Conservation (phyloP, 805 yeast genomes). For the Phaffomyces thermotolerans region DNA sequence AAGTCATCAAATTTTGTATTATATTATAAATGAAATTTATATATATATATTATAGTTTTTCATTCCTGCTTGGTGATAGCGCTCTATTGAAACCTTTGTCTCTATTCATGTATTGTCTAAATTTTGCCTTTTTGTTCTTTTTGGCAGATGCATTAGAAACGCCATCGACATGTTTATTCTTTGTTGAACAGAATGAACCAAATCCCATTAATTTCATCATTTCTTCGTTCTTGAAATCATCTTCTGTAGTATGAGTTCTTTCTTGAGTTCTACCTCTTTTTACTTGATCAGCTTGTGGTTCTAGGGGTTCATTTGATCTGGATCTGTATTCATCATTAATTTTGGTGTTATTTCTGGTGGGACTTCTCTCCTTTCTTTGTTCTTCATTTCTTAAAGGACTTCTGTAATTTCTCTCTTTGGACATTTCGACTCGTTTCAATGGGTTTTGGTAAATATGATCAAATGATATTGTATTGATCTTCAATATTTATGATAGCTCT, state of each 20-base stretch:
- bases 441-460: too few relatives aligned
- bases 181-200: slow-evolving; percentile 46
- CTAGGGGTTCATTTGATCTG: slow-evolving; percentile 4
- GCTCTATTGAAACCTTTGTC: slow-evolving; percentile 49
- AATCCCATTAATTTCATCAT: slow-evolving; percentile 52
- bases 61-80: slow-evolving; percentile 38
- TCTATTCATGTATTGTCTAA: slow-evolving; percentile 56
- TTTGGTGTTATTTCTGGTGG: neutral
- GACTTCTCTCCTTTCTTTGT: slow-evolving; percentile 1
- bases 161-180: slow-evolving; percentile 48
- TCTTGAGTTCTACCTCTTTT: slow-evolving; percentile 19
- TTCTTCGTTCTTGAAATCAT: slow-evolving; percentile 10
- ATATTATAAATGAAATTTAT: too few relatives aligned
- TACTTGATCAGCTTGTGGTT: slow-evolving; percentile 1
- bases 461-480: too few relatives aligned
- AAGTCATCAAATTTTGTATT: neutral
- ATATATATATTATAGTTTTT: neutral
- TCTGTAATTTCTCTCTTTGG: neutral
- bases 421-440: neutral
- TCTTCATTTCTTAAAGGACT: neutral
- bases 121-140: slow-evolving; percentile 35
- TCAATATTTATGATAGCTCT: too few relatives aligned
- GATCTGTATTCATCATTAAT: neutral
- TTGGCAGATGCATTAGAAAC: slow-evolving; percentile 36
- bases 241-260: slow-evolving; percentile 11